Evolutionary conservation across 345 rosid genomes (phyloP).

Genomic region (Populus deltoides): DNA sequence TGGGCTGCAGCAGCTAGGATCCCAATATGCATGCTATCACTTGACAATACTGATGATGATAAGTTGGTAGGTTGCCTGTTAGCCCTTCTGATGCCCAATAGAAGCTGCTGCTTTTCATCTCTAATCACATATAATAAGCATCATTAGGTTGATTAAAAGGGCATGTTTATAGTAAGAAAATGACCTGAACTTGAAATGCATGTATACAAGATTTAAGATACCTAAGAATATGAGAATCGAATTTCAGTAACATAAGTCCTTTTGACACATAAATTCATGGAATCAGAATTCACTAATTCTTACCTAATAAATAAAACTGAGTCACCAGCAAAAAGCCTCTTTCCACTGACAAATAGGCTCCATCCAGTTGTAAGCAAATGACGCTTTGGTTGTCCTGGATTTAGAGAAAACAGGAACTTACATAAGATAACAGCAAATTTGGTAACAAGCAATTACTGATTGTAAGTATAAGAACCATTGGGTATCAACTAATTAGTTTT

Average conservation of each 20-base stretch:
- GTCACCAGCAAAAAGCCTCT: conserved; percentile 80
- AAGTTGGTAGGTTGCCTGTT: conserved; percentile 79
- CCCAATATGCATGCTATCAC: conserved; percentile 98
- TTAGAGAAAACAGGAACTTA: conserved; percentile 14
- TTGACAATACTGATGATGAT: conserved; percentile 85
- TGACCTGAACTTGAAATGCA: neutral
- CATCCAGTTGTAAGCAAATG: conserved; percentile 92
- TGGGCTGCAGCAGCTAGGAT: conserved; percentile 97
- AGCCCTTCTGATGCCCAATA: conserved; percentile 76
- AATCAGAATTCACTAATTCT: conserved; percentile 2
- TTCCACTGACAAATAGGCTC: conserved; percentile 86
- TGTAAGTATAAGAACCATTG: neutral
- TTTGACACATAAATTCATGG: conserved; percentile 1
- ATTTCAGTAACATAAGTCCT: neutral
- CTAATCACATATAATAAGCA: conserved; percentile 35
- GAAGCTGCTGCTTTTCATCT: conserved; percentile 86
- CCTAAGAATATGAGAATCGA: neutral
- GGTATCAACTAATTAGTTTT: neutral
- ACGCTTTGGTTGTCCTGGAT: conserved; percentile 82
- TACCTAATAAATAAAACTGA: conserved; percentile 85
- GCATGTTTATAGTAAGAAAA: neutral
- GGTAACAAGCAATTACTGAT: conserved; percentile 4
- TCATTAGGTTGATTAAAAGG: neutral
- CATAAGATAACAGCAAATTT: conserved; percentile 1
- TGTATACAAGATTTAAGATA: neutral